Conservation (phyloP, 192 early-diverging fungal species). For the Thoreauomyces humboldtii region DNA sequence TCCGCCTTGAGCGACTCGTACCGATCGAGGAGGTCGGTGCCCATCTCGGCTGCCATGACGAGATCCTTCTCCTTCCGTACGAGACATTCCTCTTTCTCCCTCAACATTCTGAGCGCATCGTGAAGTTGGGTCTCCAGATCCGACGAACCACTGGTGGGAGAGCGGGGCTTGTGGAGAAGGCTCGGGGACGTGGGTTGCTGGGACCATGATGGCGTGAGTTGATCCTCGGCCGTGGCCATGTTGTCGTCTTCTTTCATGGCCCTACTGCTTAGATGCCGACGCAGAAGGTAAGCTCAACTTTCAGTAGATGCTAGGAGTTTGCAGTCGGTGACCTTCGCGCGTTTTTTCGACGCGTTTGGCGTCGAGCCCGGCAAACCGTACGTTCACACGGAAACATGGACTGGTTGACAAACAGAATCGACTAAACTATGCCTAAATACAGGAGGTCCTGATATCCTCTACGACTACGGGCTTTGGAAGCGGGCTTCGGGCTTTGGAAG, state of each 20-base stretch:
- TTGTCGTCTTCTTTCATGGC: too few species aligned
- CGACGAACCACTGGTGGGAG: not conserved
- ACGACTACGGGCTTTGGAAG: too few species aligned
- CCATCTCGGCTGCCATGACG: constrained; percentile 24
- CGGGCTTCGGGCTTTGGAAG: constrained; percentile 31
- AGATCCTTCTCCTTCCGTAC: constrained; percentile 4
- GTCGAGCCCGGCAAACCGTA: not conserved
- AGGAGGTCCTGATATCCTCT: too few species aligned
- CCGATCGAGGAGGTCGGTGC: constrained; percentile 4
- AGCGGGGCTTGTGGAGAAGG: not conserved
- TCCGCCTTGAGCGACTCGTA: constrained; percentile 16
- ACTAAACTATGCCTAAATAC: too few species aligned
- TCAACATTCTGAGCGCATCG: not conserved
- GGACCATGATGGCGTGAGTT: too few species aligned
- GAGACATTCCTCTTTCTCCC: not conserved
- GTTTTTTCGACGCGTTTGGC: not conserved
- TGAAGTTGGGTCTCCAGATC: not conserved
- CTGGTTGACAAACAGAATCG: too few species aligned
- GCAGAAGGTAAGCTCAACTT: too few species aligned
- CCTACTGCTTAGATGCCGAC: too few species aligned
- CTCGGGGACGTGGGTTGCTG: not conserved
- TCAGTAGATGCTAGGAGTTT: too few species aligned
- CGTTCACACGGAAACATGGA: too few species aligned
- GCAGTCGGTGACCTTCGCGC: not conserved
- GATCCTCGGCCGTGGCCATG: too few species aligned